phyloP scores from a whole-genome alignment of 108 stramenopile species.

The Skeletonema grethae region DNA sequence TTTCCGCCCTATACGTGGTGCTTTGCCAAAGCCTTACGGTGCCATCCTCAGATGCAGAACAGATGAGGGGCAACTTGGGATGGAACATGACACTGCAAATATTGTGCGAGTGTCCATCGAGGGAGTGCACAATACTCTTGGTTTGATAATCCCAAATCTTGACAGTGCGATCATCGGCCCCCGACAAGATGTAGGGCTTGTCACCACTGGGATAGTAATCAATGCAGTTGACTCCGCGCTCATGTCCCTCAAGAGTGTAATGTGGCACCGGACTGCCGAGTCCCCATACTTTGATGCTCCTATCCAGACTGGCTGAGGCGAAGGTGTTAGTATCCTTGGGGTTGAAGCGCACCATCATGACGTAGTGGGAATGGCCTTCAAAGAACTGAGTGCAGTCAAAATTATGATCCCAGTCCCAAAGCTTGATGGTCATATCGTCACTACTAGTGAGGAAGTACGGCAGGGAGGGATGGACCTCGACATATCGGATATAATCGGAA shows the following conservation, averaged over 20 bases:
- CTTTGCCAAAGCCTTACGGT: slow-evolving; percentile 98
- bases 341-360: slow-evolving; percentile 99
- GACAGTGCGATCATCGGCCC: slow-evolving; percentile 97
- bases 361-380: slow-evolving; percentile 99
- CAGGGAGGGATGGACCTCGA: slow-evolving; percentile 97
- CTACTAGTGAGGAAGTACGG: slow-evolving; percentile 90
- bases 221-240: slow-evolving; percentile 97
- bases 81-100: slow-evolving; percentile 98
- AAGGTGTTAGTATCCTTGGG: slow-evolving; percentile 99
- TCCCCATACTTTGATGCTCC: slow-evolving; percentile 98
- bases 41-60: slow-evolving; percentile 97
- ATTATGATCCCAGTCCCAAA: slow-evolving; percentile 97
- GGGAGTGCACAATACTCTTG: slow-evolving; percentile 92
- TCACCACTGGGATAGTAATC: slow-evolving; percentile 99
- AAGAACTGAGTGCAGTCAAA: slow-evolving; percentile 95
- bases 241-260: slow-evolving; percentile 98
- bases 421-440: slow-evolving; percentile 99
- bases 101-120: slow-evolving; percentile 98
- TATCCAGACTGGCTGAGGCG: slow-evolving; percentile 96
- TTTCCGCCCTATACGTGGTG: slow-evolving; percentile 98
- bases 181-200: slow-evolving; percentile 97
- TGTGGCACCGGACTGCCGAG: slow-evolving; percentile 88
- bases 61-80: slow-evolving; percentile 97
- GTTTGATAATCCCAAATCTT: slow-evolving; percentile 97
- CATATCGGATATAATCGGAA: slow-evolving; percentile 96